Conservation (phyloP, 192 early-diverging fungal species). For the Coemansia reversa region DNA sequence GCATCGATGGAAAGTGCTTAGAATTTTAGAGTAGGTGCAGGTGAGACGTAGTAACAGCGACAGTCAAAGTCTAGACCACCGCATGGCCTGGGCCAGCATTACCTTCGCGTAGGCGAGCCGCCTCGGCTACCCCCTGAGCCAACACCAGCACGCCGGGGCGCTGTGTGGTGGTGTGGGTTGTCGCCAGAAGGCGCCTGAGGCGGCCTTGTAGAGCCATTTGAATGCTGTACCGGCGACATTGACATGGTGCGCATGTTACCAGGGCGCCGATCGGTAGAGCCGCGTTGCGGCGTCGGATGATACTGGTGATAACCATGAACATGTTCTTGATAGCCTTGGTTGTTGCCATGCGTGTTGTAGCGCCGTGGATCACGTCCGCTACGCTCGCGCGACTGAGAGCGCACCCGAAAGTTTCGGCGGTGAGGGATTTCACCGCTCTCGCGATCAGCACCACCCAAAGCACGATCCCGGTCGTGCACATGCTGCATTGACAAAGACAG, state of each 20-base stretch:
- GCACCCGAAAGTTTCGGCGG: conserved; percentile 20
- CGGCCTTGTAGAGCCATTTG: conserved; percentile 1
- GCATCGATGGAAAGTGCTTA: background rate
- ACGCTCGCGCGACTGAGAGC: conserved; percentile 38
- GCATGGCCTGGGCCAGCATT: background rate
- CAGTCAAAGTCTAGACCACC: background rate
- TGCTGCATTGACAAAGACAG: conserved; percentile 9
- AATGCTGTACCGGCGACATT: conserved; percentile 18
- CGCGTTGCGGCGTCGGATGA: conserved; percentile 16
- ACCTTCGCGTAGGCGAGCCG: conserved; percentile 27
- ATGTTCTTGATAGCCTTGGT: conserved; percentile 2
- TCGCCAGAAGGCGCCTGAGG: conserved; percentile 4
- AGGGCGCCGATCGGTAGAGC: conserved; percentile 22
- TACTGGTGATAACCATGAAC: conserved; percentile 10
- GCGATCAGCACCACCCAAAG: conserved; percentile 20
- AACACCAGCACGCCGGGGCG: conserved; percentile 10
- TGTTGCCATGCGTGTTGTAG: conserved; percentile 20
- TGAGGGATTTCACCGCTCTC: conserved; percentile 34
- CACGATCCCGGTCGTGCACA: conserved; percentile 15
- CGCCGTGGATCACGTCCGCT: conserved; percentile 27
- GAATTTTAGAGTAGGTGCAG: background rate
- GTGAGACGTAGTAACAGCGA: background rate
- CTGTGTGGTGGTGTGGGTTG: conserved; percentile 12
- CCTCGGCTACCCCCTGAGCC: conserved; percentile 23
- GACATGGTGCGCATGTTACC: conserved; percentile 21